These are phyloP conservation scores for Peniophora sp. DNA, from an alignment of 1,284 basidiomycete species.

Conservation along the genomic window DNA sequence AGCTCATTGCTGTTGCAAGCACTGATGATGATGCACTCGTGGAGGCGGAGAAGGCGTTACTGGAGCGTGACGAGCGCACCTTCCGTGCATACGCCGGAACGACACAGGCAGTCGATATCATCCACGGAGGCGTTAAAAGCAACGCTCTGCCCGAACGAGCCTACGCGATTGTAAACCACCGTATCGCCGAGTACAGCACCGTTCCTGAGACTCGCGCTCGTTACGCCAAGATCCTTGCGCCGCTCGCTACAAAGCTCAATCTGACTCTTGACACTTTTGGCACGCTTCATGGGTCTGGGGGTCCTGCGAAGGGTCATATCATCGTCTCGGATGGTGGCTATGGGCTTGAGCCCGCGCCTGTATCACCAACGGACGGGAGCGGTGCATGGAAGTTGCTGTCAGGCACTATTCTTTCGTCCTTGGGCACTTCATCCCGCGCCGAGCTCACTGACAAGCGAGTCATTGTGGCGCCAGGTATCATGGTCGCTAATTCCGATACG, in stretches of 20 bases:
- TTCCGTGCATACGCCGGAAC: slow-evolving; percentile 26
- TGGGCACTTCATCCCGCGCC: neutral
- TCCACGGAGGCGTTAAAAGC: slow-evolving; percentile 38
- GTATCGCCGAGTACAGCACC: slow-evolving; percentile 40
- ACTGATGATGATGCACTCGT: slow-evolving; percentile 13
- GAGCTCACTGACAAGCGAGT: slow-evolving; percentile 9
- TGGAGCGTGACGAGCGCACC: neutral
- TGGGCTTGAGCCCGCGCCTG: slow-evolving; percentile 39
- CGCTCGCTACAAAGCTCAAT: slow-evolving; percentile 28
- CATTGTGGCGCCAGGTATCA: slow-evolving; percentile 25
- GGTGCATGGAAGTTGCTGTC: slow-evolving; percentile 33
- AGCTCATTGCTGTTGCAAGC: slow-evolving; percentile 18
- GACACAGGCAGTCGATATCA: slow-evolving; percentile 44
- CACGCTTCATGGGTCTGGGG: slow-evolving; percentile 19
- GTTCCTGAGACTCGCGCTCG: slow-evolving; percentile 19
- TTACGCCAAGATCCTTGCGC: slow-evolving; percentile 20
- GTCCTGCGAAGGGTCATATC: slow-evolving; percentile 16
- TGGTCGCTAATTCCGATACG: slow-evolving; percentile 19
- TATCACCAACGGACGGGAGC: slow-evolving; percentile 30
- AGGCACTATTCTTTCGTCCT: slow-evolving; percentile 9
- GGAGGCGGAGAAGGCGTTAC: slow-evolving; percentile 6
- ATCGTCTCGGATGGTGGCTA: slow-evolving; percentile 20
- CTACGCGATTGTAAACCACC: slow-evolving; percentile 33
- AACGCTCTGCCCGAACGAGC: slow-evolving; percentile 36
- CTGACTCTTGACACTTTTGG: slow-evolving; percentile 44